These are phyloP conservation scores for Auricularia sp. DNA, from an alignment of 768 basidiomycete species.

Conservation along the genomic window DNA sequence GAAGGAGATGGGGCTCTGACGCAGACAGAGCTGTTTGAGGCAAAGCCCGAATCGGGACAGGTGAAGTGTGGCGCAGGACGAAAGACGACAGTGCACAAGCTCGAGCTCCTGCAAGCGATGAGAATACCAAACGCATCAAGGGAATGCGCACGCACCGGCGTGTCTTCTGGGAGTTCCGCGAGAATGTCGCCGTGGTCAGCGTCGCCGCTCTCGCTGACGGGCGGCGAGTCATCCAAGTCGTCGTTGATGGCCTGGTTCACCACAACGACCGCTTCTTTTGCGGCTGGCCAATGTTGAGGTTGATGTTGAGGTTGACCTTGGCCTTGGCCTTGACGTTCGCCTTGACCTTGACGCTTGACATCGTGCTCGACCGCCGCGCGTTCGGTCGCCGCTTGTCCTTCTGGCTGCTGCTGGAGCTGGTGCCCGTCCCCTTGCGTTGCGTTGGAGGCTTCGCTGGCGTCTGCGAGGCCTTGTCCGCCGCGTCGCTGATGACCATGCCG, in stretches of 20 bases:
- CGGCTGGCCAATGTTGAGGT: background rate
- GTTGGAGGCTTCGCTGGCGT: background rate
- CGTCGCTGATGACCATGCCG: background rate
- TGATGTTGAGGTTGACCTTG: background rate
- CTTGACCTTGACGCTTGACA: background rate
- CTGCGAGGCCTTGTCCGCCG: background rate
- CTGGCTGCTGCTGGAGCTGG: background rate
- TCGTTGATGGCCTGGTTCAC: conserved; percentile 19
- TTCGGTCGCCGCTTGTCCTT: background rate
- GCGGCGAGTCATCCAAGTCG: conserved; percentile 45
- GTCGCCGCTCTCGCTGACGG: conserved; percentile 25
- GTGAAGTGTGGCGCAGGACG: conserved; percentile 40
- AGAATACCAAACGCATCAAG: background rate
- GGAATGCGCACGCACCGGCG: conserved; percentile 45
- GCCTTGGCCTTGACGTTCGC: background rate
- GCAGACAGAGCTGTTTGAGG: conserved; percentile 67
- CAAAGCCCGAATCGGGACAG: conserved; percentile 64
- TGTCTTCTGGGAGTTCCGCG: conserved; percentile 72
- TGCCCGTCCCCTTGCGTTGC: conserved; percentile 5
- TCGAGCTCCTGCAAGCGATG: conserved; percentile 61
- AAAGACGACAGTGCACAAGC: conserved; percentile 69
- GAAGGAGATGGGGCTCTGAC: conserved; percentile 72
- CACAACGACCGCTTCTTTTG: background rate
- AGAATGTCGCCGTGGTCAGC: conserved; percentile 44
- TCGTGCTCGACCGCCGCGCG: background rate